Evolutionary conservation across 202 grass and related monocot genomes (phyloP).

Genomic region (Dendrocalamus latiflorus): DNA sequence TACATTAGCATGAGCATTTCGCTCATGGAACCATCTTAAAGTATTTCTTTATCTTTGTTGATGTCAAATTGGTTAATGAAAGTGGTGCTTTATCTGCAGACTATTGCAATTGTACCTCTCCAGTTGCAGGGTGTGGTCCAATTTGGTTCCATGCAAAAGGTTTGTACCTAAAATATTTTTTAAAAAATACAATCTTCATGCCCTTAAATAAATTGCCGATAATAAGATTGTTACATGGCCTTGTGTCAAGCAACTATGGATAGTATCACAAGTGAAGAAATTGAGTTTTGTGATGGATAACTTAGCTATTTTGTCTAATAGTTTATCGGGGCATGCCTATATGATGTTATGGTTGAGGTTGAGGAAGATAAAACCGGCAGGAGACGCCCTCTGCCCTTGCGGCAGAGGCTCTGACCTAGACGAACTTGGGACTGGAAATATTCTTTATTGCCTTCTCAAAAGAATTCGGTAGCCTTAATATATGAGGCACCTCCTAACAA

Average conservation of each 20-base stretch:
- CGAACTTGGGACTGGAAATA: too few relatives aligned
- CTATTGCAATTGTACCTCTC: constrained; percentile 67
- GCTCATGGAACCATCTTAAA: neutral
- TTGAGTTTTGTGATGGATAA: neutral
- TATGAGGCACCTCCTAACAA: too few relatives aligned
- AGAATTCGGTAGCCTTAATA: too few relatives aligned
- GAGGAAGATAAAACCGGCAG: too few relatives aligned
- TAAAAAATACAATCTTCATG: neutral
- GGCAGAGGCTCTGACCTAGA: too few relatives aligned
- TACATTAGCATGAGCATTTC: neutral
- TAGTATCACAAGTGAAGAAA: neutral
- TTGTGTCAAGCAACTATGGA: neutral
- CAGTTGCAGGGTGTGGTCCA: constrained; percentile 59
- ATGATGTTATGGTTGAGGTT: neutral
- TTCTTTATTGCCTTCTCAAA: too few relatives aligned
- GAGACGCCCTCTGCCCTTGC: too few relatives aligned
- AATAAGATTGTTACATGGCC: neutral
- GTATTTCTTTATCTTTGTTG: neutral
- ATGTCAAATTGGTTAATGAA: neutral
- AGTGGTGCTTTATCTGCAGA: constrained; percentile 49
- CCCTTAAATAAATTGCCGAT: neutral
- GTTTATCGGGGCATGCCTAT: neutral
- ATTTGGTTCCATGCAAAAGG: constrained; percentile 83
- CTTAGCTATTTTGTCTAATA: neutral
- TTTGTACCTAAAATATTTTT: constrained; percentile 22